These are phyloP conservation scores for Crithidia thermophila DNA, from an alignment of 208 protist genomes.

Conservation along the genomic window DNA sequence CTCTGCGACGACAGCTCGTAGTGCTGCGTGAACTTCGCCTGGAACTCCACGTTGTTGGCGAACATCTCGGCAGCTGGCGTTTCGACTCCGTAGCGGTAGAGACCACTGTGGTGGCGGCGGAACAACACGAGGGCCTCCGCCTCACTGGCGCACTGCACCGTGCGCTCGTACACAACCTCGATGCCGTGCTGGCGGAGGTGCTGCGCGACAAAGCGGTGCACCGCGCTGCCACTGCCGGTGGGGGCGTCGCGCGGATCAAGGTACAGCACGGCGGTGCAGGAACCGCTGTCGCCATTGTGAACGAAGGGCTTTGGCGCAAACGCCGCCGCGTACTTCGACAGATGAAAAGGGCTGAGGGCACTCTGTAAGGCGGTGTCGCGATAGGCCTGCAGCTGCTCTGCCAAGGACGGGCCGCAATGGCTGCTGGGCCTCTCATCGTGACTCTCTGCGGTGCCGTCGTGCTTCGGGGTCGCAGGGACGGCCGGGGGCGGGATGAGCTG, in stretches of 20 bases:
- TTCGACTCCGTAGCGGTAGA: conserved; percentile 55
- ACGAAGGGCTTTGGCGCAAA: background rate
- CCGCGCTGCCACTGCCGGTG: background rate
- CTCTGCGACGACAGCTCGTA: conserved; percentile 25
- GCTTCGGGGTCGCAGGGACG: background rate
- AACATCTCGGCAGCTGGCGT: conserved; percentile 37
- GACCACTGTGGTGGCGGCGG: conserved; percentile 37
- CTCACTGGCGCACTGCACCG: conserved; percentile 23
- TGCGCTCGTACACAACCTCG: conserved; percentile 20
- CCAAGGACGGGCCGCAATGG: background rate
- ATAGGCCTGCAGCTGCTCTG: conserved; percentile 16
- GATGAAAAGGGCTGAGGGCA: conserved; percentile 16
- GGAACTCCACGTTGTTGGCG: conserved; percentile 8
- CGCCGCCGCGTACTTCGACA: conserved; percentile 9
- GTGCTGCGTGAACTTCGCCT: conserved; percentile 20
- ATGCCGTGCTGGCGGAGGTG: conserved; percentile 25
- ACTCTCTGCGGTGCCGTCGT: background rate
- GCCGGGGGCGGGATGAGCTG: conserved; percentile 15
- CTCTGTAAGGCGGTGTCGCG: conserved; percentile 14
- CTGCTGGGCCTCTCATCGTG: background rate
- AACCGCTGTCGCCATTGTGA: background rate
- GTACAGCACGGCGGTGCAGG: conserved; percentile 22
- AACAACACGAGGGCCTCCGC: conserved; percentile 34
- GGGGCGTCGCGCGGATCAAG: conserved; percentile 15
- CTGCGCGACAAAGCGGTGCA: conserved; percentile 23